phyloP scores from a whole-genome alignment of 2,329 filamentous ascomycete genomes.

The Drechmeria coniospora region DNA sequence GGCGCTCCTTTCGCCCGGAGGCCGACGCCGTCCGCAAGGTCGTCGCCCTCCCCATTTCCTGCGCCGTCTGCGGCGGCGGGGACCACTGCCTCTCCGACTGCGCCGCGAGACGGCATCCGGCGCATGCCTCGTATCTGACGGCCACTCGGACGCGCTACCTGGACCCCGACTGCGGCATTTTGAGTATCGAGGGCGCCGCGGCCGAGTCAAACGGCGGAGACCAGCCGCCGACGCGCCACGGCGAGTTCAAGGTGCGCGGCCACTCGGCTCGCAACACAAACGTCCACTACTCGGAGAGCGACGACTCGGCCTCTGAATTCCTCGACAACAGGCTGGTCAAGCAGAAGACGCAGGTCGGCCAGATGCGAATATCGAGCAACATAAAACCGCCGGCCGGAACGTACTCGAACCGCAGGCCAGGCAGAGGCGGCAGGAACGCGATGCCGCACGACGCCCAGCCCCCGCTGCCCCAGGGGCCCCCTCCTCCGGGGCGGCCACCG shows the following conservation, averaged over 20 bases:
- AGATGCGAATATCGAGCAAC: constrained; percentile 24
- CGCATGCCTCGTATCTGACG: constrained; percentile 35
- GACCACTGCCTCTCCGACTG: constrained; percentile 46
- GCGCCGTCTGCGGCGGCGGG: constrained; percentile 37
- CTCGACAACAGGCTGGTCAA: constrained; percentile 19
- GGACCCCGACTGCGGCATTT: constrained; percentile 25
- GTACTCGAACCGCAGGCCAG: constrained; percentile 5
- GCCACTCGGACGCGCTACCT: constrained; percentile 33
- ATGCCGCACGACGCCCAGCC: too few species aligned
- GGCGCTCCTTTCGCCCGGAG: constrained; percentile 37
- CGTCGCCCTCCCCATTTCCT: constrained; percentile 31
- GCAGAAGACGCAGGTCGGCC: constrained; percentile 14
- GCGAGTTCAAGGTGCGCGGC: constrained; percentile 18
- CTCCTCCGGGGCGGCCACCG: constrained; percentile 15
- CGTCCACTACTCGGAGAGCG: constrained; percentile 30
- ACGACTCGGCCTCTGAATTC: constrained; percentile 30
- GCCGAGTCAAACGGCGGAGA: constrained; percentile 8
- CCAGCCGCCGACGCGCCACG: constrained; percentile 8
- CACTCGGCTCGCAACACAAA: constrained; percentile 20
- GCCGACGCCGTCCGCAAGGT: constrained; percentile 29
- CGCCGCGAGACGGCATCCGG: constrained; percentile 9
- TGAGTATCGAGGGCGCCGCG: constrained; percentile 20
- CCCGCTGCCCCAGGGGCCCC: constrained; percentile 23
- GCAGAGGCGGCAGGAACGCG: constrained; percentile 1
- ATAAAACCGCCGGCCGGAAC: constrained; percentile 20